Evolutionary conservation across 352 stramenopile genomes (phyloP).

Genomic region (Elongisporangium anandrum): DNA sequence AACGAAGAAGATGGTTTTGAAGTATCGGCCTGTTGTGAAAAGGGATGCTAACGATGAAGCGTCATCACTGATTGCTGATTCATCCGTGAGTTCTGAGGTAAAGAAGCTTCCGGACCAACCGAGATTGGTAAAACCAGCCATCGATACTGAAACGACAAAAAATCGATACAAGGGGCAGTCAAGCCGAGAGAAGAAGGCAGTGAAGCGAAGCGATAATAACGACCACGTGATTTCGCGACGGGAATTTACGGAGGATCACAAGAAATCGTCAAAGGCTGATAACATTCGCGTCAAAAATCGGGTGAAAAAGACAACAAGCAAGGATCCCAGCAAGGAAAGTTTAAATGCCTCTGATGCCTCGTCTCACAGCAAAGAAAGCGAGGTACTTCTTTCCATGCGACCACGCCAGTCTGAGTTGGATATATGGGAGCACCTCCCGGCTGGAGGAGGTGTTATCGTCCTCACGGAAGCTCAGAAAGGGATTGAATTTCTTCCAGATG

Average conservation of each 20-base stretch:
- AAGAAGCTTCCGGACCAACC: background rate
- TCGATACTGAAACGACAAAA: background rate
- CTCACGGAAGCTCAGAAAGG: constrained; percentile 11
- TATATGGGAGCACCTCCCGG: constrained; percentile 11
- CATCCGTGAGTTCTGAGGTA: background rate
- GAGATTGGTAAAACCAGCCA: background rate
- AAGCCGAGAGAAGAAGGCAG: background rate
- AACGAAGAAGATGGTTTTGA: constrained; percentile 8
- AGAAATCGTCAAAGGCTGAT: background rate
- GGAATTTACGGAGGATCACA: background rate
- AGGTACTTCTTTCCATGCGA: constrained; percentile 3
- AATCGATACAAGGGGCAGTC: background rate
- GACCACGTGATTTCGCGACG: background rate
- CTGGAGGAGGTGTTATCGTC: constrained; percentile 13
- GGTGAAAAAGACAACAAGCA: background rate
- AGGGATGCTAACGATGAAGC: background rate
- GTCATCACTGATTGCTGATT: background rate
- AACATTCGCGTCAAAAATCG: background rate
- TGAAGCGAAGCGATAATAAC: background rate
- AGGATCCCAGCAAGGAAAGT: background rate
- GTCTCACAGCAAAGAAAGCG: background rate
- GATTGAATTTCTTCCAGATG: constrained; percentile 6
- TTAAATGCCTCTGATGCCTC: background rate
- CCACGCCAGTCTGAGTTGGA: constrained; percentile 2
- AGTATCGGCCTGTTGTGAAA: constrained; percentile 9